A percentile compares a stretch with the other conserved stretches of the same genome.
These are phyloP conservation scores for Candida loeiensis DNA, from an alignment of 805 yeast species.

Conservation along the genomic window DNA sequence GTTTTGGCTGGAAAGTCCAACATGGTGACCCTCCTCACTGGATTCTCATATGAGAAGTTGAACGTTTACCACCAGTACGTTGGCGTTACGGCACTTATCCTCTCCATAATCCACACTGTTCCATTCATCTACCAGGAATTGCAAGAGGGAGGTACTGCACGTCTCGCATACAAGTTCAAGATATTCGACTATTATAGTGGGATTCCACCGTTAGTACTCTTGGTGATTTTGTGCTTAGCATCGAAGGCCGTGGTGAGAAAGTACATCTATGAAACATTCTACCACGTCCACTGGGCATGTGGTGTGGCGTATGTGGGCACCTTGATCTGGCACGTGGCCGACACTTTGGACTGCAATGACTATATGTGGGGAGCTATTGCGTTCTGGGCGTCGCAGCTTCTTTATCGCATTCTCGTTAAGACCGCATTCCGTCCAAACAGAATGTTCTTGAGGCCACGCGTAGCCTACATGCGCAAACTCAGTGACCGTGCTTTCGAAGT, in stretches of 20 bases:
- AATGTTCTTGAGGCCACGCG: conserved; percentile 36
- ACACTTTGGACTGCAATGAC: conserved; percentile 30
- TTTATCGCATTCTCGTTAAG: conserved; percentile 45
- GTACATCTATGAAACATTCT: conserved; percentile 44
- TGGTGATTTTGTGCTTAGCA: conserved; percentile 41
- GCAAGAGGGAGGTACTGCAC: conserved; percentile 46
- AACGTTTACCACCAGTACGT: conserved; percentile 50
- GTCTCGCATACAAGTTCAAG: conserved; percentile 16
- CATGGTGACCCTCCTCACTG: conserved; percentile 46
- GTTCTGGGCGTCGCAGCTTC: conserved; percentile 47
- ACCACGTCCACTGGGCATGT: conserved; percentile 51
- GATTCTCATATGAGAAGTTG: conserved; percentile 53
- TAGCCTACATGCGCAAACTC: conserved; percentile 28
- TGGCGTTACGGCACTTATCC: conserved; percentile 39
- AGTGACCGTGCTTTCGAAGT: conserved; percentile 28
- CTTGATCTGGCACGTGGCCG: conserved; percentile 43
- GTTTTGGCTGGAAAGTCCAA: conserved; percentile 53
- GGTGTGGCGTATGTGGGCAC: conserved; percentile 48
- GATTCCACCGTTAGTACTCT: conserved; percentile 45
- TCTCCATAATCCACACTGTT: conserved; percentile 47
- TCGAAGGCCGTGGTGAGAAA: conserved; percentile 42
- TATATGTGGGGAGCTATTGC: conserved; percentile 51
- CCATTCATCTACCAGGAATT: conserved; percentile 46
- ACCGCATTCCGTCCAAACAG: conserved; percentile 45
- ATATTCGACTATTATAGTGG: conserved; percentile 37